These are phyloP conservation scores for Speleostelium caveatum DNA, from an alignment of 78 protist species.

Conservation along the genomic window DNA sequence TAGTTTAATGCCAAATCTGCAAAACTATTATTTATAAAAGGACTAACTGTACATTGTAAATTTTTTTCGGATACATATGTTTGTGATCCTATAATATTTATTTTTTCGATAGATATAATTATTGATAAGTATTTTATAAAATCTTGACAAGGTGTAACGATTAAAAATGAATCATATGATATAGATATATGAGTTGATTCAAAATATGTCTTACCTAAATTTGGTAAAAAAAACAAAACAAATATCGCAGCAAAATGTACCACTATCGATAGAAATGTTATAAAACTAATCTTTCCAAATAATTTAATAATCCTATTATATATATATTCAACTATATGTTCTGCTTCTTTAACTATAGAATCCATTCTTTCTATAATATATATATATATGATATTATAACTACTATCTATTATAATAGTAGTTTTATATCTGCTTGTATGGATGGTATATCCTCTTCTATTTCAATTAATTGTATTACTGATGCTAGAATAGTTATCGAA, in stretches of 20 bases:
- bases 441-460: not conserved
- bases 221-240: constrained; percentile 31
- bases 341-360: not conserved
- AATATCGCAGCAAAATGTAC: constrained; percentile 39
- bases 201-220: too few species aligned
- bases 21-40: constrained; percentile 34
- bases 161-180: too few species aligned
- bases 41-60: constrained; percentile 69
- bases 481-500: too few species aligned
- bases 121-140: too few species aligned
- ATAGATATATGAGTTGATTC: too few species aligned
- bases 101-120: too few species aligned
- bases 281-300: constrained; percentile 13
- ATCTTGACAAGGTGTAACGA: too few species aligned
- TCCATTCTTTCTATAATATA: constrained; percentile 1
- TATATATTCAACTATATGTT: not conserved
- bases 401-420: not conserved
- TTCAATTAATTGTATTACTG: not conserved
- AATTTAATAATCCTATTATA: constrained; percentile 4
- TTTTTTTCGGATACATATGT: constrained; percentile 72
- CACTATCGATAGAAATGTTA: constrained; percentile 6
- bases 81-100: too few species aligned
- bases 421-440: not conserved
- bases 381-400: not conserved
- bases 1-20: constrained; percentile 9